Evolutionary conservation across 305 asterid species (phyloP).

Genomic region (Nicotiana rustica): DNA sequence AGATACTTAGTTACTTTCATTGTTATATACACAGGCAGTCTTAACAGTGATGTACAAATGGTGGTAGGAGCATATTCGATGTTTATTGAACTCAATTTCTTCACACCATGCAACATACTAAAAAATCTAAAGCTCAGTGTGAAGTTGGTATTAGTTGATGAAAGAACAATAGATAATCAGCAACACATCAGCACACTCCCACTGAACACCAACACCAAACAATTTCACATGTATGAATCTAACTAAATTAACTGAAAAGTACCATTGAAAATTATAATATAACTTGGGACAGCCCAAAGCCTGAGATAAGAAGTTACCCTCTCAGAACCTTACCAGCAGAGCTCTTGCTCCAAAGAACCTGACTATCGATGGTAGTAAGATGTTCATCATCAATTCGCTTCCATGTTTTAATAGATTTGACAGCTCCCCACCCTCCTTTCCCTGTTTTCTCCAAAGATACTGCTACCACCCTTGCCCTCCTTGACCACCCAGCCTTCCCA

Average conservation of each 20-base stretch:
- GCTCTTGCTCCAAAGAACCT: slow-evolving; percentile 86
- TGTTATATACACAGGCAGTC: not conserved
- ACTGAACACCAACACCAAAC: slow-evolving; percentile 5
- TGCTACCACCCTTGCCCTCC: slow-evolving; percentile 94
- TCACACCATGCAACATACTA: not conserved
- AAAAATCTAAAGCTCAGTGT: not conserved
- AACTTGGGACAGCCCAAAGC: slow-evolving; percentile 19
- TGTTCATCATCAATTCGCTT: slow-evolving; percentile 79
- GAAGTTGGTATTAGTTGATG: not conserved
- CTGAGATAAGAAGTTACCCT: slow-evolving; percentile 21
- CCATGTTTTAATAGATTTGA: slow-evolving; percentile 86
- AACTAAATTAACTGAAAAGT: slow-evolving; percentile 6
- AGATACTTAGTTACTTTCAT: not conserved
- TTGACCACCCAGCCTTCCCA: slow-evolving; percentile 93
- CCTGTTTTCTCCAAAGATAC: slow-evolving; percentile 73
- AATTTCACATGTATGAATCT: not conserved
- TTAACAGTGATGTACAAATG: not conserved
- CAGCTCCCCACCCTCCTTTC: slow-evolving; percentile 74
- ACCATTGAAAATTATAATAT: slow-evolving; percentile 6
- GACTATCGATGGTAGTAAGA: slow-evolving; percentile 68
- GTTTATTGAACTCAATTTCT: slow-evolving; percentile 20
- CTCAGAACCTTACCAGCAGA: slow-evolving; percentile 47
- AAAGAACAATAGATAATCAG: slow-evolving; percentile 26
- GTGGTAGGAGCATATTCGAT: not conserved
- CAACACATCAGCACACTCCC: not conserved